Evolutionary conservation across 2,329 filamentous ascomycete genomes (phyloP), one percentile per base, ranked within the genome.

Genomic region (Byssothecium circinans): DNA sequence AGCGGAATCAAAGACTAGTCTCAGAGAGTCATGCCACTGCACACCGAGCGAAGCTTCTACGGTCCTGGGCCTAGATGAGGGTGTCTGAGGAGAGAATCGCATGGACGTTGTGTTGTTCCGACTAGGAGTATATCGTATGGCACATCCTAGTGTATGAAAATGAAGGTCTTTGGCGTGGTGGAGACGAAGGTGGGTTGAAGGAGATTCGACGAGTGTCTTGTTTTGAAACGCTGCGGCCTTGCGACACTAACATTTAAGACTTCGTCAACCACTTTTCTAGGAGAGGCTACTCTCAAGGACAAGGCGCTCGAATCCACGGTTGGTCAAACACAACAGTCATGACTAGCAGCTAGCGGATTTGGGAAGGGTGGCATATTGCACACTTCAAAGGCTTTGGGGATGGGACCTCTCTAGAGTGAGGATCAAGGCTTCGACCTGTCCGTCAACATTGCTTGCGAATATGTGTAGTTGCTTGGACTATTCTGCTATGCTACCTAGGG

Each of bases 1-100:
- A 84, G 87, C 85, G 88, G 86, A 91, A 87, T 78, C 87, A 95
- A 96, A 96, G 91, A 94, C 89, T 77, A 84, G 86, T 95, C 89
- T 86, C 79, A 71, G 87, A 88, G 85, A 88, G 86, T 83, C 86
- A 82, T 89, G 89, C 87, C 81, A 64, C 77, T 69, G 82, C 88
- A 85, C 67, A 90, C 86, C 79, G 88, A 91, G 84, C 86, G 82
- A 83, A 60, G 57, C 45, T 52, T 56, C 64, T 58, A 49, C 51
- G 52, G 57, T 25, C 36, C 30, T 20, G 15, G 39, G 32, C 49
- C 45, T 53, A 46, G 54, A 53, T 52, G 52, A 47, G 25, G 48
- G 56, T 57, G 40, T 46, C 41, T 45, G 38, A 43, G 47, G 51
- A 45, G 49, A 56, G 46, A 36, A 30, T 49, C 54, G 49, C 47